Evolutionary conservation across 1,139 yeast species (phyloP), one percentile per base, ranked within the genome.

Genomic region (Debaryomycetaceae sp.): DNA sequence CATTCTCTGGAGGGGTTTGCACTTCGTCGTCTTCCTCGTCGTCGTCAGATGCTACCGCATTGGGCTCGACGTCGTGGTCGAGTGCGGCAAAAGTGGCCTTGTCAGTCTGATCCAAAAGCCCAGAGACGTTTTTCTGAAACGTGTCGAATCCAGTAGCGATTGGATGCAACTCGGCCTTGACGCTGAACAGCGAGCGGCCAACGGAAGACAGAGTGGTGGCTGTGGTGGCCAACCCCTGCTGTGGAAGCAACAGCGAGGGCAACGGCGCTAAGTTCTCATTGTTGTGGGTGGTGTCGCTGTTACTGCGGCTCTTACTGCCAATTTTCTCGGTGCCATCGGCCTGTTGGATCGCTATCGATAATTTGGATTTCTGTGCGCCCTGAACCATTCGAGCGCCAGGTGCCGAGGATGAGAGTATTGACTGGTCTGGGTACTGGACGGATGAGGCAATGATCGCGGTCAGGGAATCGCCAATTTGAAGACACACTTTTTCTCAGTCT

Each of bases 1-100:
- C 93, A 38, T 73, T 72, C 28, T 67, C 71, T 11, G 71, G 64
- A 29, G 65, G 59, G 14, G 65, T 56, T 2, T 60, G 56, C 8
- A 51, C 54, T 2, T 43, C 51, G 2, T 59, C 66, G 17, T 54
- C 62, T 6, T 57, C 65, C 3, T 57, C 64, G 16, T 59, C 66
- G 7, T 25, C 29, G 4, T 30, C 36, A 10, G 28, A 23, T 16
- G 32, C 31, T 16, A 34, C 38, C 14, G 30, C 29, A 17, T 30
- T 32, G 26, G 34, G 32, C 14, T 29, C 34, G 7, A 34, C 31
- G 10, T 32, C 33, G 15, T 33, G 32, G 18, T 35, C 34, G 6
- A 6, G 25, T 9, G 22, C 18, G 24, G n/a, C 21, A 15, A 18
- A 10, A 25, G 18, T 25, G 11, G 4, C 15, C 4, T 4, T 4